Evolutionary conservation across 495 filamentous ascomycete genomes (phyloP), one percentile per base, ranked within the genome.

Genomic region (Neurospora sp.): DNA sequence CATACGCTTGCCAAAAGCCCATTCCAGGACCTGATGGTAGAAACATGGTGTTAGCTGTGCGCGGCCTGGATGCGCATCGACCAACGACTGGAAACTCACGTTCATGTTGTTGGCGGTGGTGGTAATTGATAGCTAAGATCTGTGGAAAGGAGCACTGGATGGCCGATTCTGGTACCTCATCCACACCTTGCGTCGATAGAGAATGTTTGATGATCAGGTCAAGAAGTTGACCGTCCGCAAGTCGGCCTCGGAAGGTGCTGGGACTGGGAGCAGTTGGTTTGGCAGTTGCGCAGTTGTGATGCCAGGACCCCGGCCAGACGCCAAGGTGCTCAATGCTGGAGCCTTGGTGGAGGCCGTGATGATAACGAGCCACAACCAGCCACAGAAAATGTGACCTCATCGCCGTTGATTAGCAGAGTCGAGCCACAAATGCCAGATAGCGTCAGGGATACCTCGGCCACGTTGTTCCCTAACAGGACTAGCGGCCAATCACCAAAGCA

Each of bases 1-100:
- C 89, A 98, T 96, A 81, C 95, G 94, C 87, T 96, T 97, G 74
- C 95, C 95, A 81, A 98, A 98, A 39, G 96, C 96, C 95, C 95
- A 98, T 89, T 98, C 95, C 71, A 98, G 86, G 84, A 98, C 90
- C 94, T 97, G 70, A 72, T 65, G 5, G 53, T 65, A 14, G 27
- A 35, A 14, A 65, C 7, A 65, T 65, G 22, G 7, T 65, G 31
- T 65, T 35, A 65, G 53, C 53, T 65, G 20, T 65, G 53, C 27
- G 53, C 53, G 31, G 53, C 1, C 27, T 65, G 31, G 31, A 35
- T 8, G 27, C 53, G 53, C 53, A 65, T 65, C 53, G 27, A 31
- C 53, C 27, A 27, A 65, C 27, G 31, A 31, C 27, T 37, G 53
- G 45, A 42, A 47, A 59, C 78, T 77, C 70, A 83, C 80, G 77